phyloP scores from a whole-genome alignment of 2,329 filamentous ascomycete species.

The Paramyrothecium roridum region DNA sequence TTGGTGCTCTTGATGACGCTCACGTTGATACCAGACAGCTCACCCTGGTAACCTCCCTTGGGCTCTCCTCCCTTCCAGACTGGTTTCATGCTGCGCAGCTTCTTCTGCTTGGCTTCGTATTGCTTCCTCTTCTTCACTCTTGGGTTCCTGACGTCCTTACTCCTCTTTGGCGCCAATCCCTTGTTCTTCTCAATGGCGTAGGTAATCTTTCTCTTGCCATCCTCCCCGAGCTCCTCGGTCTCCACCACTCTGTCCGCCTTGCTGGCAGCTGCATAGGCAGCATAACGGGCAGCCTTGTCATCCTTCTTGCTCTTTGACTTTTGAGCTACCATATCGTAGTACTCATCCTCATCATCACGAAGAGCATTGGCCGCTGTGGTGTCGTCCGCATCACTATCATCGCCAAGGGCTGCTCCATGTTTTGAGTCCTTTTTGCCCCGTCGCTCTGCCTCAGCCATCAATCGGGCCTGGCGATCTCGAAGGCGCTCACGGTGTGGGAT shows the following conservation, averaged over 20 bases:
- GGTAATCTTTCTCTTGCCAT: conserved; percentile 88
- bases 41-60: conserved; percentile 83
- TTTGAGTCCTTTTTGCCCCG: conserved; percentile 67
- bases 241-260: conserved; percentile 63
- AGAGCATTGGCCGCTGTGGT: conserved; percentile 46
- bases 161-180: conserved; percentile 82
- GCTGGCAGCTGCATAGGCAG: conserved; percentile 56
- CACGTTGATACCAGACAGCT: conserved; percentile 92
- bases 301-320: conserved; percentile 67
- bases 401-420: conserved; percentile 64
- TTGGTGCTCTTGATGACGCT: conserved; percentile 91
- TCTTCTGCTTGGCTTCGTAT: conserved; percentile 97
- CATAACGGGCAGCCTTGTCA: conserved; percentile 61
- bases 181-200: conserved; percentile 98
- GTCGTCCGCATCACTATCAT: conserved; percentile 67
- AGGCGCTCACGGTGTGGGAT: conserved; percentile 87
- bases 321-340: conserved; percentile 85
- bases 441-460: conserved; percentile 85
- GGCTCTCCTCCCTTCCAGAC: conserved; percentile 84
- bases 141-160: conserved; percentile 93
- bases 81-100: conserved; percentile 81
- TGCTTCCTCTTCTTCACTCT: conserved; percentile 97
- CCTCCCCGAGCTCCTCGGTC: conserved; percentile 67
- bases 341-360: conserved; percentile 65
- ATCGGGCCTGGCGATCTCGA: conserved; percentile 77